Percentiles rank a stretch among this genome's conserved stretches.
Evolutionary conservation across 164 flowering plant species (phyloP).

Genomic region (Piper longum): DNA sequence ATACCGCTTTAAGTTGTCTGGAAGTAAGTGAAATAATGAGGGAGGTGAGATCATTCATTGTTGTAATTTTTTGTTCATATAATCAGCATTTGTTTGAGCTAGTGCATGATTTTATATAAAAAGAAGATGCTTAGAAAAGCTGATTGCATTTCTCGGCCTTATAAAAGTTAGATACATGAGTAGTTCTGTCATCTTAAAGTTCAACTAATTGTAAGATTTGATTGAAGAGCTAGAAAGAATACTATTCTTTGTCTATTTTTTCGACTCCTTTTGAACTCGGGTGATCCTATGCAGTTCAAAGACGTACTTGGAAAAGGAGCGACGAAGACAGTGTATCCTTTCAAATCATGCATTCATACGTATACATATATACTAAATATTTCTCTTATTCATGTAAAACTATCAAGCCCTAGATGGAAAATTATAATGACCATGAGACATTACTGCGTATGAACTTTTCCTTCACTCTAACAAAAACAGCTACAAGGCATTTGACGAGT

Average conservation of each 20-base stretch:
- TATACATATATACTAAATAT: no score
- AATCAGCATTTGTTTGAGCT: no score
- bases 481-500: slow-evolving; percentile 69
- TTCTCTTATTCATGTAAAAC: no score
- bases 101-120: no score
- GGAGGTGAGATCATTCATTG: no score
- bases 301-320: slow-evolving; percentile 87
- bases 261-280: background rate
- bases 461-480: background rate
- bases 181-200: background rate
- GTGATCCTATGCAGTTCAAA: slow-evolving; percentile 28
- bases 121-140: no score
- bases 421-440: background rate
- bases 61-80: no score
- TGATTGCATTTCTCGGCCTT: background rate
- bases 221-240: no score
- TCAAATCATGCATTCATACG: background rate
- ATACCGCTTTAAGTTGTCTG: no score
- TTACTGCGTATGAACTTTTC: background rate
- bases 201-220: background rate
- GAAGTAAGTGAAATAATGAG: no score
- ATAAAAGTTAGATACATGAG: background rate
- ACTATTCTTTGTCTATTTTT: background rate
- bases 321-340: slow-evolving; percentile 49
- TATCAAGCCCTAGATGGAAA: no score